Evolutionary conservation across 2,329 filamentous ascomycete genomes (phyloP).

Genomic region (Paraconiothyrium brasiliense): DNA sequence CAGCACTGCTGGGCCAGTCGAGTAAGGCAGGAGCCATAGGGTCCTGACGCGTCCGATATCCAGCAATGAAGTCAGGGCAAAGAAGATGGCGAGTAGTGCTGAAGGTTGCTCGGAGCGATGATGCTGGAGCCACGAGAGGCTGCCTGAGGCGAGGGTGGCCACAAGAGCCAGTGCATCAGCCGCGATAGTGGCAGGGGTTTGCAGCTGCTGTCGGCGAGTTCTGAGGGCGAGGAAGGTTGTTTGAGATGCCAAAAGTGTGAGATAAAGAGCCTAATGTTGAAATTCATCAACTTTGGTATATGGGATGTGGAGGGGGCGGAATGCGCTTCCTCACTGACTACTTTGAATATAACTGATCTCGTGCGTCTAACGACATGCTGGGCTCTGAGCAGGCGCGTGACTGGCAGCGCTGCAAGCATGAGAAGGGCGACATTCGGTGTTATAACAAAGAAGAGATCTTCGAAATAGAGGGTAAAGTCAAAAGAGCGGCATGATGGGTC

Average conservation of each 20-base stretch:
- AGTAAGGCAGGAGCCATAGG: conserved; percentile 19
- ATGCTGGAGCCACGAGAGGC: conserved; percentile 20
- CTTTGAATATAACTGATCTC: conserved; percentile 17
- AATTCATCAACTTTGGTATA: conserved; percentile 14
- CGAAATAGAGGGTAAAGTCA: conserved; percentile 20
- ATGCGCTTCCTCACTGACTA: conserved; percentile 13
- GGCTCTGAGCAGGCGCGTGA: conserved; percentile 11
- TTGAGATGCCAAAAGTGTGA: conserved; percentile 16
- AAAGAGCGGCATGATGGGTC: conserved; percentile 20
- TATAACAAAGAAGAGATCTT: conserved; percentile 17
- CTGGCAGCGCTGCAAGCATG: conserved; percentile 9
- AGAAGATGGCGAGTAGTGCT: conserved; percentile 18
- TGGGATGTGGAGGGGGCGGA: not conserved
- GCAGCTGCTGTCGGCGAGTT: conserved; percentile 14
- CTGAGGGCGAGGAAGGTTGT: conserved; percentile 18
- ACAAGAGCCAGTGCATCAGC: conserved; percentile 17
- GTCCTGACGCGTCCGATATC: conserved; percentile 19
- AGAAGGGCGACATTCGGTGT: conserved; percentile 16
- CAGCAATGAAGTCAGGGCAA: conserved; percentile 17
- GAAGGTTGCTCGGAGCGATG: conserved; percentile 21
- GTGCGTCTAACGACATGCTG: conserved; percentile 17
- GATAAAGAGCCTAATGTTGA: conserved; percentile 15
- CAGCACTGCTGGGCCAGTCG: conserved; percentile 20
- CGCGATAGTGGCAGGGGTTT: conserved; percentile 18
- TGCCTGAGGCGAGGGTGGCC: conserved; percentile 14